Conservation (phyloP, 495 filamentous ascomycete species). For the Podospora sp. region DNA sequence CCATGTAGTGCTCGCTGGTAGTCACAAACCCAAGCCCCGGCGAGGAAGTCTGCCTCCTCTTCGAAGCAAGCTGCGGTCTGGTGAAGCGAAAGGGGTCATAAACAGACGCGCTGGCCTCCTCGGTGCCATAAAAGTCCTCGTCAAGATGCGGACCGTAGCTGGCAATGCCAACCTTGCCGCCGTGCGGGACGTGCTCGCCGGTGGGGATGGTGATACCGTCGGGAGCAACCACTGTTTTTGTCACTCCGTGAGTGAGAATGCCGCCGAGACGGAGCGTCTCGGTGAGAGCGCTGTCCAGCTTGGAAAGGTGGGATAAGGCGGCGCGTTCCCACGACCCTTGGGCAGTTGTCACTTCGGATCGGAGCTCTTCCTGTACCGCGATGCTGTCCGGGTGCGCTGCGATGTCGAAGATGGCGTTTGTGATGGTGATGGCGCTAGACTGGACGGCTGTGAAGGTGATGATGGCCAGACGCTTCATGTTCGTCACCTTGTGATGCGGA, state of each 20-base stretch:
- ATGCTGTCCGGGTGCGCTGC: slow-evolving; percentile 31
- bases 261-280: slow-evolving; percentile 48
- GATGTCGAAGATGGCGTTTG: slow-evolving; percentile 43
- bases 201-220: slow-evolving; percentile 41
- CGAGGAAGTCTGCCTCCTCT: slow-evolving; percentile 1
- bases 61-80: not conserved
- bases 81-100: slow-evolving; percentile 48
- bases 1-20: slow-evolving; percentile 40
- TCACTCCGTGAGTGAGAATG: slow-evolving; percentile 43
- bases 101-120: slow-evolving; percentile 23
- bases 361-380: slow-evolving; percentile 23
- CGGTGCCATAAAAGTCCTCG: slow-evolving; percentile 37
- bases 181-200: slow-evolving; percentile 38
- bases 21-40: slow-evolving; percentile 32
- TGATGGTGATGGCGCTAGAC: slow-evolving; percentile 49
- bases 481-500: slow-evolving; percentile 32
- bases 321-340: slow-evolving; percentile 38
- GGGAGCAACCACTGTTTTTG: slow-evolving; percentile 44
- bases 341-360: slow-evolving; percentile 20
- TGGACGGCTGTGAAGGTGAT: slow-evolving; percentile 52
- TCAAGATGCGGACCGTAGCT: slow-evolving; percentile 44
- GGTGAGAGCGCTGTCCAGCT: slow-evolving; percentile 41
- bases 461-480: slow-evolving; percentile 42
- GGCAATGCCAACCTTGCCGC: slow-evolving; percentile 44
- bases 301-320: slow-evolving; percentile 38